phyloP scores from a whole-genome alignment of 1,284 basidiomycete genomes.

The Ustilago nuda region DNA sequence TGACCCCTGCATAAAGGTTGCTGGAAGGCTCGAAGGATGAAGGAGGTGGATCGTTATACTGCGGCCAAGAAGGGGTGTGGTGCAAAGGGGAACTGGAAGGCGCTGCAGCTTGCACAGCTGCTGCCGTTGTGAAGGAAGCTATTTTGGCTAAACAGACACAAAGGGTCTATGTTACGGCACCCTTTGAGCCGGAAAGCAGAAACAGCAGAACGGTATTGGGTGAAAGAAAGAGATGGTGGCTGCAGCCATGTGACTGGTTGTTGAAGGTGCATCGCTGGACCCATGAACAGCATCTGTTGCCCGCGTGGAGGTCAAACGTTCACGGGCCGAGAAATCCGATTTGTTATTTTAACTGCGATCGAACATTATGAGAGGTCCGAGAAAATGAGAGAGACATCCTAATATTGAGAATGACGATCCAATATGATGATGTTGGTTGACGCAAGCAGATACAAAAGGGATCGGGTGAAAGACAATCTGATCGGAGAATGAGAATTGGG shows the following conservation, averaged over 20 bases:
- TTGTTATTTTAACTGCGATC: neutral
- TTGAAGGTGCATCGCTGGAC: neutral
- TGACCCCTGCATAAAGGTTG: neutral
- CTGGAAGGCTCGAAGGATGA: conserved; percentile 9
- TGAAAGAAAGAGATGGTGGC: neutral
- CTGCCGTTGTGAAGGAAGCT: conserved; percentile 35
- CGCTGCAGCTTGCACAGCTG: conserved; percentile 44
- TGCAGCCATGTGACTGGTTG: neutral
- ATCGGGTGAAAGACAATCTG: no score
- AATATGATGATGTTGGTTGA: no score
- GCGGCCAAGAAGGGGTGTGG: conserved; percentile 13
- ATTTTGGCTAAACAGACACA: conserved; percentile 21
- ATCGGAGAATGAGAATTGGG: no score
- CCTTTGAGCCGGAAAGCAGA: conserved; percentile 29
- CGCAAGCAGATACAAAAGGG: no score
- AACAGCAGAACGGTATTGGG: neutral
- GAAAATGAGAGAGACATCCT: no score
- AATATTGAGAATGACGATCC: no score
- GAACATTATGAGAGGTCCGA: no score
- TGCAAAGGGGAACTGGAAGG: conserved; percentile 7
- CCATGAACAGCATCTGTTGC: neutral
- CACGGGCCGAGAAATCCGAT: neutral
- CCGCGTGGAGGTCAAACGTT: neutral
- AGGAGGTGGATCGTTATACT: conserved; percentile 32
- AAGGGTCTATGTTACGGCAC: conserved; percentile 24